Conservation (phyloP, 139 green algal species). For the Axilococcus clingmanii region DNA sequence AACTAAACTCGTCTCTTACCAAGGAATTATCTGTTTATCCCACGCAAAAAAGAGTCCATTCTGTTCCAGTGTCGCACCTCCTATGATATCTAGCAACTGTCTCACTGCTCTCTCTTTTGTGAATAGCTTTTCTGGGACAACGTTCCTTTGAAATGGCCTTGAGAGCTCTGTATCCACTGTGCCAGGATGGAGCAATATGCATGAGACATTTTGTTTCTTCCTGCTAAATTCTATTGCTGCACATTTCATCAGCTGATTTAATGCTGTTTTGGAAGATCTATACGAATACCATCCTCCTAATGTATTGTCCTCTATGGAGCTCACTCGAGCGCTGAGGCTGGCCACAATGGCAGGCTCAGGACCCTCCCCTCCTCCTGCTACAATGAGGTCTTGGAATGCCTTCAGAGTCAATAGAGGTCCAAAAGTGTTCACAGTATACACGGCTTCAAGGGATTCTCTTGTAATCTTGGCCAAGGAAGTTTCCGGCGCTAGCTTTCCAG, state of each 20-base stretch:
- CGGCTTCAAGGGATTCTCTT: constrained; percentile 26
- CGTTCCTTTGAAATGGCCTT: constrained; percentile 64
- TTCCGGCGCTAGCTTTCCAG: constrained; percentile 44
- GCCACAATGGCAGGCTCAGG: constrained; percentile 45
- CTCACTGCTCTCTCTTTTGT: constrained; percentile 36
- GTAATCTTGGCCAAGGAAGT: constrained; percentile 49
- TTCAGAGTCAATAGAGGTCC: constrained; percentile 64
- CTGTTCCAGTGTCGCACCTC: constrained; percentile 24
- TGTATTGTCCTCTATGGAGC: constrained; percentile 59
- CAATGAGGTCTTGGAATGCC: constrained; percentile 39
- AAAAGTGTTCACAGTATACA: constrained; percentile 60
- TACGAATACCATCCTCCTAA: constrained; percentile 83
- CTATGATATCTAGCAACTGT: constrained; percentile 63
- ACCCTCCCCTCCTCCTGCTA: constrained; percentile 8
- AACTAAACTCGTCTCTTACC: constrained; percentile 28
- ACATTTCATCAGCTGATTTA: constrained; percentile 77
- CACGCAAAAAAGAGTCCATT: constrained; percentile 63
- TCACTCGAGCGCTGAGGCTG: constrained; percentile 66
- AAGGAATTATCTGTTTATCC: constrained; percentile 54
- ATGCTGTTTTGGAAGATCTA: constrained; percentile 55
- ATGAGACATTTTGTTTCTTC: constrained; percentile 37
- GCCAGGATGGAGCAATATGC: constrained; percentile 72
- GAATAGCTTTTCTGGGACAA: constrained; percentile 68
- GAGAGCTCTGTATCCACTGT: constrained; percentile 70
- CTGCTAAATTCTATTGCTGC: constrained; percentile 55